Conservation (phyloP, 768 basidiomycete genomes). For the Rossbeevera mucosa region DNA sequence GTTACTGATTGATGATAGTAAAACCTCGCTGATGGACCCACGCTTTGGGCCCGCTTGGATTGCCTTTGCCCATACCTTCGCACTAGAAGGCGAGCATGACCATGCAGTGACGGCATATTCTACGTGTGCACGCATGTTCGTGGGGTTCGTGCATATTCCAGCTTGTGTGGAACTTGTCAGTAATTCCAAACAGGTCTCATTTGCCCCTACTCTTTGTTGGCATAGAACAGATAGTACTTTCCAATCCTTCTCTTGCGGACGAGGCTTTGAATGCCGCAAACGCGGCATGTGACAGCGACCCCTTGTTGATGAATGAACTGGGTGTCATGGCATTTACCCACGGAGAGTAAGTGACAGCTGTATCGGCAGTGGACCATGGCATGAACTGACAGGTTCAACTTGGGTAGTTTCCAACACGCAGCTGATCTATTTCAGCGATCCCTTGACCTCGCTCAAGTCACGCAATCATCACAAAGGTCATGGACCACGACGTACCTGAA, state of each 20-base stretch:
- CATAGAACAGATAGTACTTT: constrained; percentile 95
- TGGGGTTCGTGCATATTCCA: constrained; percentile 58
- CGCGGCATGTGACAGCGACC: constrained; percentile 81
- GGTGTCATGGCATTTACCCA: constrained; percentile 91
- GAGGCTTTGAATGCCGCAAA: constrained; percentile 84
- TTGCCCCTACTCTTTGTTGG: constrained; percentile 93
- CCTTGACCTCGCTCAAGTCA: constrained; percentile 75
- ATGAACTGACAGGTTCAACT: constrained; percentile 28
- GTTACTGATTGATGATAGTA: constrained; percentile 44
- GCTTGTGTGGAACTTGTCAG: not conserved
- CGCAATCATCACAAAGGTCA: constrained; percentile 76
- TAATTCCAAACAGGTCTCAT: constrained; percentile 72
- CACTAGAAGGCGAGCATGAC: constrained; percentile 96
- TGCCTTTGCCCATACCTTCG: constrained; percentile 96
- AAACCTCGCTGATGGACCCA: constrained; percentile 95
- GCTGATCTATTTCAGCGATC: constrained; percentile 67
- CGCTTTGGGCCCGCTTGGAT: constrained; percentile 97
- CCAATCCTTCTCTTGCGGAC: constrained; percentile 74
- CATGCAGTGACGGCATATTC: constrained; percentile 98
- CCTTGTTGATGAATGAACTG: constrained; percentile 84
- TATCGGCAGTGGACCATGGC: not conserved
- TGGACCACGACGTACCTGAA: constrained; percentile 93
- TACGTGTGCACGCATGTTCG: constrained; percentile 91
- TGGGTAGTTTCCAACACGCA: constrained; percentile 65
- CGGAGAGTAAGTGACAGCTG: constrained; percentile 54